phyloP scores from a whole-genome alignment of 768 basidiomycete genomes.

The Phallus indusiatus region DNA sequence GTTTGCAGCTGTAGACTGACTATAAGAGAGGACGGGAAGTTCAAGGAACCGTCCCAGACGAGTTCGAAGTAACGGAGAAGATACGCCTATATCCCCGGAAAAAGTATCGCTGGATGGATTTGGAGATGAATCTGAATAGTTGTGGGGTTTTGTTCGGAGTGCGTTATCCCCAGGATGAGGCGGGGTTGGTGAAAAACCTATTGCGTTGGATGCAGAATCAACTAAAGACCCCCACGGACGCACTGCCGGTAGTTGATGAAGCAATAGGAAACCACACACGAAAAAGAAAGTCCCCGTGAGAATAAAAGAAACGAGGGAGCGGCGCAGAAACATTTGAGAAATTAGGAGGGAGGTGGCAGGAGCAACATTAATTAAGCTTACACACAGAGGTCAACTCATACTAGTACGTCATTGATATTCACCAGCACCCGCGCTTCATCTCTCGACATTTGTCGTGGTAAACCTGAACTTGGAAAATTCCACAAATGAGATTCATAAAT shows the following conservation, averaged over 20 bases:
- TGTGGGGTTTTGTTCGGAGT: background rate
- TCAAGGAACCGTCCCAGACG: slow-evolving; percentile 20
- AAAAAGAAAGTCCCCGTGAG: slow-evolving; percentile 2
- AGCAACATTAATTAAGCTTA: no score
- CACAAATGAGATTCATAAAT: no score
- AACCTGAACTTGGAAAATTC: no score
- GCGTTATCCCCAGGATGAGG: background rate
- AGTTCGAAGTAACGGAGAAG: background rate
- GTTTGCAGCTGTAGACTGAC: slow-evolving; percentile 14
- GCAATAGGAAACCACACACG: background rate
- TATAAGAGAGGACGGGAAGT: slow-evolving; percentile 18
- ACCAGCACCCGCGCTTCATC: no score
- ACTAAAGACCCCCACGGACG: background rate
- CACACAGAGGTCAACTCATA: no score
- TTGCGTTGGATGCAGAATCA: background rate
- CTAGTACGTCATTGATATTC: no score
- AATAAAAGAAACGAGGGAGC: slow-evolving; percentile 9
- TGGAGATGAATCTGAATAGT: background rate
- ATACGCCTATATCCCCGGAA: background rate
- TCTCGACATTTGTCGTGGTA: no score
- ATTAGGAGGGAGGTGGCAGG: no score
- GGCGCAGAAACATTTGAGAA: slow-evolving; percentile 10
- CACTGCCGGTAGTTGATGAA: background rate
- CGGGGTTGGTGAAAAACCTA: background rate
- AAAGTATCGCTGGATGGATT: background rate